Evolutionary conservation across 2,329 filamentous ascomycete genomes (phyloP).

Genomic region (Aspergillus fischeri): DNA sequence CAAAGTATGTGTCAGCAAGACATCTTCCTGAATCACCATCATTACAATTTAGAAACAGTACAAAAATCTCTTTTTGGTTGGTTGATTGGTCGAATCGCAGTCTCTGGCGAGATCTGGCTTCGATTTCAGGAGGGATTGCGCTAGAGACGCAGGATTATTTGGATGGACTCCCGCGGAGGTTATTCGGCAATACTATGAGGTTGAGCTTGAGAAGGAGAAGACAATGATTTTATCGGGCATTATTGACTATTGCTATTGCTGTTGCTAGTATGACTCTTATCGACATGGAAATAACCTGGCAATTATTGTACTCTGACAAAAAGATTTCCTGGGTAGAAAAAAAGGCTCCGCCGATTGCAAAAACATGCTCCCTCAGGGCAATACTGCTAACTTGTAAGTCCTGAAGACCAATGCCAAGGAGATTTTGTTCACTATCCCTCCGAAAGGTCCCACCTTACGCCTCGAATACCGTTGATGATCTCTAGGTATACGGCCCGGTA

Average conservation of each 20-base stretch:
- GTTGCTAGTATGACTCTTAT: not conserved
- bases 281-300: not conserved
- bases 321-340: not conserved
- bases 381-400: no score
- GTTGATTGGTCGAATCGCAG: no score
- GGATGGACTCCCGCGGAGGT: no score
- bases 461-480: slow-evolving; percentile 5
- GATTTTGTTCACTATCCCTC: not conserved
- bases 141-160: not conserved
- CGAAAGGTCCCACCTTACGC: not conserved
- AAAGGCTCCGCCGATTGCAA: not conserved
- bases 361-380: not conserved
- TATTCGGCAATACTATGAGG: not conserved
- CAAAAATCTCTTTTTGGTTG: not conserved
- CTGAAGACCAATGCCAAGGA: not conserved
- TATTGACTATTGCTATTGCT: not conserved
- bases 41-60: not conserved
- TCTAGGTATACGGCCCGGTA: slow-evolving; percentile 19
- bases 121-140: not conserved
- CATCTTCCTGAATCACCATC: not conserved
- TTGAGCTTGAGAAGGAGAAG: not conserved
- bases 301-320: not conserved
- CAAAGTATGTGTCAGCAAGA: no score
- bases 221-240: not conserved
- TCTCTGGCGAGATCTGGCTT: no score